Percentiles rank a stretch among this genome's conserved stretches.
Conservation (phyloP, 257 asterid species). For the Nicotiana otophora region DNA sequence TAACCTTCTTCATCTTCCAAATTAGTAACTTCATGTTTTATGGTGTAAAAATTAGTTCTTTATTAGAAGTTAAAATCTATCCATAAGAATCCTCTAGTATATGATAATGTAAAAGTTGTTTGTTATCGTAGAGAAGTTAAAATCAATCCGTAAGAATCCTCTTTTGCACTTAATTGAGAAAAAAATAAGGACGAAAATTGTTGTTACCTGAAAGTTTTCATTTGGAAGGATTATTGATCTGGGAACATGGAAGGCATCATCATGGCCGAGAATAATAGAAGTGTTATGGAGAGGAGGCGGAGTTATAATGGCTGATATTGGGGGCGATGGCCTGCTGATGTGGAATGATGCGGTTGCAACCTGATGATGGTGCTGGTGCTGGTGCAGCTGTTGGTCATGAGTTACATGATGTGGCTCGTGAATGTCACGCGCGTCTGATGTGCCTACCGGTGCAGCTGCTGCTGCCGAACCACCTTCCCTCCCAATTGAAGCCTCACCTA, state of each 20-base stretch:
- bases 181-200: neutral
- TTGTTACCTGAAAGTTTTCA: conserved; percentile 64
- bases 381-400: conserved; percentile 34
- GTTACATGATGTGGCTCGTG: conserved; percentile 23
- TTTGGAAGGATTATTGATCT: conserved; percentile 50
- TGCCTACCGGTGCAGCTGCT: conserved; percentile 26
- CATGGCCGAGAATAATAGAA: conserved; percentile 55
- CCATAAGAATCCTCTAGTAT: too few relatives aligned
- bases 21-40: neutral
- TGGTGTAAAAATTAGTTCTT: neutral
- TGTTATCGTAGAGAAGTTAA: too few relatives aligned
- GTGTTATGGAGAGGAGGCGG: conserved; percentile 64
- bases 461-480: conserved; percentile 34
- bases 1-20: neutral
- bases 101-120: too few relatives aligned
- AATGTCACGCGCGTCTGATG: conserved; percentile 58
- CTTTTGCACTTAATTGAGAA: neutral
- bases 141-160: neutral
- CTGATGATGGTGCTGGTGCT: conserved; percentile 31
- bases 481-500: conserved; percentile 48
- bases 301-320: conserved; percentile 69
- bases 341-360: conserved; percentile 57
- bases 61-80: too few relatives aligned
- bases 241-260: conserved; percentile 66
- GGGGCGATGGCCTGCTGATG: conserved; percentile 68